These are phyloP conservation scores for Kodamaea sp. DNA, from an alignment of 1,139 yeast genomes.

Conservation along the genomic window DNA sequence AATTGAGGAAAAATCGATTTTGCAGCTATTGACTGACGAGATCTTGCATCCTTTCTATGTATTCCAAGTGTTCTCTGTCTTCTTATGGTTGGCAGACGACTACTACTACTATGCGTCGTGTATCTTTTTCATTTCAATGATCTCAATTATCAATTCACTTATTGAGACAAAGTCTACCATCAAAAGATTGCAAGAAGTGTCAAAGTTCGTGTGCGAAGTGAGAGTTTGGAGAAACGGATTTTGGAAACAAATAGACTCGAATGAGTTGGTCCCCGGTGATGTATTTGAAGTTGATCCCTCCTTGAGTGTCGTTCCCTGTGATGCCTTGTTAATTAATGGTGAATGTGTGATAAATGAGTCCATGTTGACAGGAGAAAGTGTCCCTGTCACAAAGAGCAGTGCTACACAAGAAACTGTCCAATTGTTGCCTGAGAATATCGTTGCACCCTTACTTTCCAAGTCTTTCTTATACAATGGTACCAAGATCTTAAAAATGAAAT, in stretches of 20 bases:
- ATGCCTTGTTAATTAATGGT: constrained; percentile 81
- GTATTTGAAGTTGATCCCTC: constrained; percentile 90
- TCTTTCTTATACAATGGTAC: constrained; percentile 88
- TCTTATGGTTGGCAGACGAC: constrained; percentile 89
- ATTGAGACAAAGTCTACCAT: constrained; percentile 81
- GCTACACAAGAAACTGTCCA: constrained; percentile 65
- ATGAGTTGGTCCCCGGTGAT: constrained; percentile 95
- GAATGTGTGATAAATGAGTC: constrained; percentile 94
- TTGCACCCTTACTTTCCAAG: constrained; percentile 68
- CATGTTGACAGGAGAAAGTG: constrained; percentile 97
- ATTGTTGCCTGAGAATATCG: constrained; percentile 55
- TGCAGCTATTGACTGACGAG: constrained; percentile 75
- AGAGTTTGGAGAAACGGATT: constrained; percentile 91
- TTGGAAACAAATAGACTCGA: constrained; percentile 82
- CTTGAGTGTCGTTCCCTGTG: constrained; percentile 76
- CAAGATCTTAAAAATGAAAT: constrained; percentile 76
- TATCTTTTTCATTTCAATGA: constrained; percentile 79
- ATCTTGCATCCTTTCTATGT: constrained; percentile 92
- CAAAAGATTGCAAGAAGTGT: constrained; percentile 68
- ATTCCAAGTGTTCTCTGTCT: constrained; percentile 87
- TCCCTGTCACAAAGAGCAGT: constrained; percentile 82
- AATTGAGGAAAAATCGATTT: constrained; percentile 69
- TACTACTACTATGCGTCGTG: constrained; percentile 93
- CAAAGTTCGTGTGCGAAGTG: constrained; percentile 73
- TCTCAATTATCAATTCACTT: constrained; percentile 77